These are phyloP conservation scores for Vaccinium vitisidaea DNA, from an alignment of 148 eudicot species.

Conservation along the genomic window DNA sequence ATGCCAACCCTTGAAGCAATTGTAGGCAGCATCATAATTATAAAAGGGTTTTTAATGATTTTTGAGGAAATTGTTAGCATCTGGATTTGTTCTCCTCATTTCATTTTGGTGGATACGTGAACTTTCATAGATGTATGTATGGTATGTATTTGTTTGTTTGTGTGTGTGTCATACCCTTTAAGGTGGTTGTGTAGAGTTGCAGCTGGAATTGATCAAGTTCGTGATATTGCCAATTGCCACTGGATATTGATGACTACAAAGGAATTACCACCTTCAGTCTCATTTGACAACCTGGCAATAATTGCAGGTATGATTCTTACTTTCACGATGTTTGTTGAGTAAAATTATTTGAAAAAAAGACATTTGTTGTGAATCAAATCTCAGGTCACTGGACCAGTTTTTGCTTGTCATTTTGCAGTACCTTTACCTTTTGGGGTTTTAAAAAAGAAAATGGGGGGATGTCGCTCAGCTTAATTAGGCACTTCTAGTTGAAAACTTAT, in stretches of 20 bases:
- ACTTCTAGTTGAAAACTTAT: too few species aligned
- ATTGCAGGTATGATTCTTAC: background rate
- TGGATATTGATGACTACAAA: background rate
- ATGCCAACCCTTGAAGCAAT: conserved; percentile 28
- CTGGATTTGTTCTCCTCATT: background rate
- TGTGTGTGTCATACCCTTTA: background rate
- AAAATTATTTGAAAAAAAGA: background rate
- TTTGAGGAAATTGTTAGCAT: background rate
- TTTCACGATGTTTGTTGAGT: background rate
- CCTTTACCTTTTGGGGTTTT: background rate
- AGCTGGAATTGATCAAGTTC: background rate
- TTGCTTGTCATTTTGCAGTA: background rate
- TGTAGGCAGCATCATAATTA: conserved; percentile 16
- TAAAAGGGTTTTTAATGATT: conserved; percentile 8
- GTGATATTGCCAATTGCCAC: background rate
- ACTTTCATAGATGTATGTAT: background rate
- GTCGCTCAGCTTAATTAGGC: too few species aligned
- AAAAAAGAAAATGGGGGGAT: too few species aligned
- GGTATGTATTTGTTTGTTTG: background rate
- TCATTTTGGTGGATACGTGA: background rate
- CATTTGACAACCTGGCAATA: background rate
- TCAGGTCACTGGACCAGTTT: background rate
- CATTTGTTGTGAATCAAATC: background rate
- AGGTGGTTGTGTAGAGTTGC: background rate
- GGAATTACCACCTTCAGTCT: background rate